phyloP scores from a whole-genome alignment of 2,329 filamentous ascomycete genomes.

The Alternaria sp. region DNA sequence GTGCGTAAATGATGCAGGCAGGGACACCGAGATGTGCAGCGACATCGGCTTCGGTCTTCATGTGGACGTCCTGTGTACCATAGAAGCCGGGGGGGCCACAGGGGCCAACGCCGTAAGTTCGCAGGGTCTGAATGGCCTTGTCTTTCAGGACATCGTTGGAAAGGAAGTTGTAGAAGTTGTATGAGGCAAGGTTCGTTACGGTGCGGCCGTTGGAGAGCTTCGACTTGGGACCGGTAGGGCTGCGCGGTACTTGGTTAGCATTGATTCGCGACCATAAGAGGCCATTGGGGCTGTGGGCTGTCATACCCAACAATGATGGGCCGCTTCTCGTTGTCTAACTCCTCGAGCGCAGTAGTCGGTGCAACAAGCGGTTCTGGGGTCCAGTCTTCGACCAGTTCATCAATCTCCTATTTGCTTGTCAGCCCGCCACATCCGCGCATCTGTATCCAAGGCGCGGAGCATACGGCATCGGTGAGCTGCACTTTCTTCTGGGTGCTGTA shows the following conservation, averaged over 20 bases:
- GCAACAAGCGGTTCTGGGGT: constrained; percentile 89
- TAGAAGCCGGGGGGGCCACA: constrained; percentile 98
- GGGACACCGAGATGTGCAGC: constrained; percentile 87
- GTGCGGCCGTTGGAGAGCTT: constrained; percentile 89
- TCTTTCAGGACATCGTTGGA: constrained; percentile 92
- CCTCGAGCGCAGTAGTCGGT: constrained; percentile 76
- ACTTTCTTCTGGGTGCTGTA: constrained; percentile 93
- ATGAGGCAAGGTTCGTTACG: constrained; percentile 91
- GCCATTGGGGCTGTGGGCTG: not conserved
- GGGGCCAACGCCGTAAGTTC: constrained; percentile 94
- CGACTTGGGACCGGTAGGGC: constrained; percentile 87
- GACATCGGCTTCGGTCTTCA: constrained; percentile 95
- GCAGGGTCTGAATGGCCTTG: constrained; percentile 91
- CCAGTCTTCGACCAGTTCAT: constrained; percentile 97
- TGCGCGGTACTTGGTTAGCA: constrained; percentile 50
- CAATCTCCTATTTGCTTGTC: constrained; percentile 73
- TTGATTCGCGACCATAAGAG: not conserved
- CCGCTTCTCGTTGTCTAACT: constrained; percentile 81
- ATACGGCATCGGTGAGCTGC: constrained; percentile 81
- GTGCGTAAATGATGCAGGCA: constrained; percentile 92
- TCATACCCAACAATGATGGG: constrained; percentile 86
- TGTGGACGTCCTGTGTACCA: constrained; percentile 96
- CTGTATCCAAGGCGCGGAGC: constrained; percentile 19
- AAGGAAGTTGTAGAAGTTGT: constrained; percentile 98
- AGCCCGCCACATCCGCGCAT: not conserved